Evolutionary conservation across 208 protist species (phyloP).

Genomic region (Leishmania turanica): DNA sequence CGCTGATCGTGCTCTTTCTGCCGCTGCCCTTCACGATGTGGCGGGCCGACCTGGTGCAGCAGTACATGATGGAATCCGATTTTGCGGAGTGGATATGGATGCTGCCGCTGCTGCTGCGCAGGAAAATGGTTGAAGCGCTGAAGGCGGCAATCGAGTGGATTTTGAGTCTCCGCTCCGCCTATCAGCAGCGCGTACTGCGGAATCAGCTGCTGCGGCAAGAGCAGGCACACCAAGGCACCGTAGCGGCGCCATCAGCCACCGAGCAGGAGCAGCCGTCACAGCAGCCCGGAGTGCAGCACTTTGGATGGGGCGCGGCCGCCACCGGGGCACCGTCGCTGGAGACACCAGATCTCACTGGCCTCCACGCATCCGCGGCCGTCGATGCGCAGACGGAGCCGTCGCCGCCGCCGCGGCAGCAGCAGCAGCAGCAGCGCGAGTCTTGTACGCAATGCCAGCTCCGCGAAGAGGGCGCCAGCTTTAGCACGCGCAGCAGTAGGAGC

Average conservation of each 20-base stretch:
- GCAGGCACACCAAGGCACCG: slow-evolving; percentile 7
- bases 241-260: neutral
- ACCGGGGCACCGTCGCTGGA: neutral
- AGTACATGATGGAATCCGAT: slow-evolving; percentile 53
- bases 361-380: neutral
- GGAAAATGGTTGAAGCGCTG: slow-evolving; percentile 24
- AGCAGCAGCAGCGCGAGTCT: neutral
- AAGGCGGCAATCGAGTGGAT: slow-evolving; percentile 16
- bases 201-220: slow-evolving; percentile 29
- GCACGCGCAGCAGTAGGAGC: neutral
- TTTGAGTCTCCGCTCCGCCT: slow-evolving; percentile 17
- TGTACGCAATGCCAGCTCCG: neutral
- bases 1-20: slow-evolving; percentile 56
- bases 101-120: slow-evolving; percentile 39
- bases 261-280: slow-evolving; percentile 4
- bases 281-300: neutral
- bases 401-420: too few relatives aligned
- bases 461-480: neutral
- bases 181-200: slow-evolving; percentile 14
- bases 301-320: neutral
- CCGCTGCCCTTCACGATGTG: slow-evolving; percentile 53
- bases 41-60: slow-evolving; percentile 44
- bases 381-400: neutral
- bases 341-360: neutral
- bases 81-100: slow-evolving; percentile 58